Evolutionary conservation across 371 early-diverging fungal genomes (phyloP).

Genomic region (Rhizopus sp.): DNA sequence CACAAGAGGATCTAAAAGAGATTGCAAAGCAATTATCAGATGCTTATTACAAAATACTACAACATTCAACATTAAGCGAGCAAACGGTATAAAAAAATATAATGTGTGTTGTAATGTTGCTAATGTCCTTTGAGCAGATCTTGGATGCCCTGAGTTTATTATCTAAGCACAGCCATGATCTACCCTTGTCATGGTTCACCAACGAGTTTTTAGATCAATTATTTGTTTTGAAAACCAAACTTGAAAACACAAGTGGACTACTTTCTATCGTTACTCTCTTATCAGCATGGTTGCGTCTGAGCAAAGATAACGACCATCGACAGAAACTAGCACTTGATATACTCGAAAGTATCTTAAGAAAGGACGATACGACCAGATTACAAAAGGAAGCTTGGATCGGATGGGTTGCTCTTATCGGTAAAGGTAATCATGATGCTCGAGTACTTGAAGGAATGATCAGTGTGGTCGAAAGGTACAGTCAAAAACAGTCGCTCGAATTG

Average conservation of each 20-base stretch:
- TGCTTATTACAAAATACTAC: conserved; percentile 37
- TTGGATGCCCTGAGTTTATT: conserved; percentile 29
- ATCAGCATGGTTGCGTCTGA: conserved; percentile 42
- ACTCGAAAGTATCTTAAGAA: background rate
- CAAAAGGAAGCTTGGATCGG: conserved; percentile 46
- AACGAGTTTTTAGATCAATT: conserved; percentile 26
- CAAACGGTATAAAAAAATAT: conserved; percentile 19
- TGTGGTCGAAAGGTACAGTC: conserved; percentile 15
- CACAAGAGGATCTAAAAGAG: conserved; percentile 28
- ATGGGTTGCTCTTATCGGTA: conserved; percentile 34
- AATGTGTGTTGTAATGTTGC: background rate
- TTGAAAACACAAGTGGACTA: background rate
- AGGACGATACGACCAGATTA: background rate
- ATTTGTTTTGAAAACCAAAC: conserved; percentile 16
- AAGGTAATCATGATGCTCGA: conserved; percentile 19
- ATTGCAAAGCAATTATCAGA: conserved; percentile 39
- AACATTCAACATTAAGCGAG: conserved; percentile 23
- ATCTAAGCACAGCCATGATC: conserved; percentile 39
- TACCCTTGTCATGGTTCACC: conserved; percentile 52
- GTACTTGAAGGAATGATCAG: conserved; percentile 27
- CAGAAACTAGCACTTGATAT: background rate
- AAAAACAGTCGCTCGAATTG: background rate
- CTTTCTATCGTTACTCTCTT: conserved; percentile 26
- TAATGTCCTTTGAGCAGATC: conserved; percentile 24
- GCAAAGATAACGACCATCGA: background rate